Conservation (phyloP, 202 grass and related monocot species). For the Saccharum hybrid region DNA sequence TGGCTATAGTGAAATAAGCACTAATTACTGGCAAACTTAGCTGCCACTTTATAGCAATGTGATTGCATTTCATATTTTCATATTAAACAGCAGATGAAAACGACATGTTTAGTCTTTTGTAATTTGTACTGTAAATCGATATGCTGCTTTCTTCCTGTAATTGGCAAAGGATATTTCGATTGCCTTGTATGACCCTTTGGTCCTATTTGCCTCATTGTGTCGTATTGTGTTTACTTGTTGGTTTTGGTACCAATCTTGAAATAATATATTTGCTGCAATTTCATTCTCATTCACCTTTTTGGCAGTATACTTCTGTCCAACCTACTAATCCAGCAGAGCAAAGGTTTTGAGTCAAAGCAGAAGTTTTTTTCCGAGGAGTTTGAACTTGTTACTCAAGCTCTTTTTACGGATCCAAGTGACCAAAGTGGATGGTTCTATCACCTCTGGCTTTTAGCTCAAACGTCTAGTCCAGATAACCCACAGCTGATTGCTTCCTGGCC, state of each 20-base stretch:
- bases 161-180: neutral
- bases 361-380: conserved; percentile 77
- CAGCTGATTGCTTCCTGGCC: conserved; percentile 86
- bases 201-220: neutral
- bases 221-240: neutral
- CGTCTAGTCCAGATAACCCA: conserved; percentile 56
- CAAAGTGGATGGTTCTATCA: conserved; percentile 99
- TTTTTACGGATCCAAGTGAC: conserved; percentile 93
- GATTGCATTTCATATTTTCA: neutral
- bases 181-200: conserved; percentile 23
- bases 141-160: conserved; percentile 13
- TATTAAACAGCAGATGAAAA: conserved; percentile 33
- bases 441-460: conserved; percentile 94
- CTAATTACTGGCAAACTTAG: neutral
- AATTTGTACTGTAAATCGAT: conserved; percentile 36
- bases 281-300: conserved; percentile 21
- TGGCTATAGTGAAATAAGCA: conserved; percentile 13
- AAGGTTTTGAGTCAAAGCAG: conserved; percentile 74
- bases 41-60: neutral
- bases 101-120: conserved; percentile 8
- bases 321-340: conserved; percentile 62
- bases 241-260: conserved; percentile 1
- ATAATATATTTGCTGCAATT: conserved; percentile 27
- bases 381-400: conserved; percentile 82
- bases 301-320: conserved; percentile 88